A percentile compares a stretch with the other conserved stretches of the same genome.
Conservation (phyloP, 805 yeast genomes). For the Kluyveromyces lactis region DNA sequence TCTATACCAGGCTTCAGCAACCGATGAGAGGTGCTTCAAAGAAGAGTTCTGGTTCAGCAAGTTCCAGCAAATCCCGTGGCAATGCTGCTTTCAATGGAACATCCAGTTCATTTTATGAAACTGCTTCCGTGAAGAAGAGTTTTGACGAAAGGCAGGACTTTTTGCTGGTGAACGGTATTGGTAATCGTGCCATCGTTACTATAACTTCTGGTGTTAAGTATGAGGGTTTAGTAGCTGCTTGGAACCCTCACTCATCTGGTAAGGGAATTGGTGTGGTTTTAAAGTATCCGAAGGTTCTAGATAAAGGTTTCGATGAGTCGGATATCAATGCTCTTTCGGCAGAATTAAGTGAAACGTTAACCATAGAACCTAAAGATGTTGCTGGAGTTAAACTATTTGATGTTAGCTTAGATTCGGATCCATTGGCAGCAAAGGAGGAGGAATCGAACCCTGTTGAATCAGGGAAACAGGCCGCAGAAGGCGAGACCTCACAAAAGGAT, state of each 20-base stretch:
- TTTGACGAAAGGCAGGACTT: constrained; percentile 50
- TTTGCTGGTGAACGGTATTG: constrained; percentile 50
- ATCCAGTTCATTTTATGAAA: constrained; percentile 16
- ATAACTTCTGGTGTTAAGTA: constrained; percentile 53
- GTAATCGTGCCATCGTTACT: constrained; percentile 49
- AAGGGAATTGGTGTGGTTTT: constrained; percentile 51
- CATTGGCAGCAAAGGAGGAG: constrained; percentile 12
- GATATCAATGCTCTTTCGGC: constrained; percentile 24
- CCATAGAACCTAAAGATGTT: constrained; percentile 29
- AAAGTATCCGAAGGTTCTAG: constrained; percentile 39
- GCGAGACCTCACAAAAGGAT: constrained; percentile 10
- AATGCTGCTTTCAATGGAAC: constrained; percentile 6
- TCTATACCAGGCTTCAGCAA: no score
- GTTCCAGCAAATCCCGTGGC: not conserved
- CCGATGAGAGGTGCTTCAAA: constrained; percentile 6
- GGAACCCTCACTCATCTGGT: constrained; percentile 31
- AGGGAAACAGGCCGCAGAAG: not conserved
- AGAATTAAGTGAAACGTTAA: constrained; percentile 17
- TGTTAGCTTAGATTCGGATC: constrained; percentile 23
- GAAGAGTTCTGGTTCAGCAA: constrained; percentile 5
- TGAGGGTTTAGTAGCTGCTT: constrained; percentile 50
- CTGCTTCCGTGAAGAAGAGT: constrained; percentile 23
- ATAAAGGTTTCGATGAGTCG: constrained; percentile 29
- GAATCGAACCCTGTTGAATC: constrained; percentile 5
- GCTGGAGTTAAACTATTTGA: constrained; percentile 34